Base-by-base conservation (phyloP, 805 yeast species). In the Kregervanrija fluxuum region DNA sequence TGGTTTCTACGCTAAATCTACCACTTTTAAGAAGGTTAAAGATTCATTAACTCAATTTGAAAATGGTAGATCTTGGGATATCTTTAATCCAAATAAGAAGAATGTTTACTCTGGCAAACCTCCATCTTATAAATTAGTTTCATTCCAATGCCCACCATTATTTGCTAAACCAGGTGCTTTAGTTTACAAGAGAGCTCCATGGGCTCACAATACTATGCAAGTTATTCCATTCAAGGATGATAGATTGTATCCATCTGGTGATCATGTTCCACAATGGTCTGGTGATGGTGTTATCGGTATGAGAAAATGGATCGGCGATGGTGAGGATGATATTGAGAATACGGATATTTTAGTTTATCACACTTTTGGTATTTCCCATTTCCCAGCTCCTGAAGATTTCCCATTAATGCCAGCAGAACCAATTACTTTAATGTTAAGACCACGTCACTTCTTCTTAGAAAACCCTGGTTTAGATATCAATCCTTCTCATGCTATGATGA, bases 361-460 rank as follows among this genome's bases (percentile, higher is more conserved):
- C 65, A 85, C 91, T 30, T 85, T 85, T 57, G 93, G 93, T 57
- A 77, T 85, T 53, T 80, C 91, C 32, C 95, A 85, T 62, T 81
- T 84, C 77, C 95, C 95, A 48, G 82, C 90, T 11, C 91, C 93
- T 48, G 93, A 85, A 69, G 95, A 85, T 65, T 85, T 84, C 82
- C 93, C 93, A 46, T 76, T 85, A 51, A 85, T 85, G 93, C 93
- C 93, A 40, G 83, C 88, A 41, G 95, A 85, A 67, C 84, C 87
- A 57, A 80, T 85, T 56, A 77, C 82, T 48, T 69, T 85, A 54
- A 69, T 81, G 68, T 69, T 85, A 61, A 77, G 90, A 65, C 93
- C 93, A 54, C 74, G 91, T 62, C 79, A 85, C 66, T 80, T 85
- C 70, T 85, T 85, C 73, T 66, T 72, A 38, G 85, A 81, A 62